Evolutionary conservation across 306 rosid species (phyloP).

Genomic region (Cicer arietinum): DNA sequence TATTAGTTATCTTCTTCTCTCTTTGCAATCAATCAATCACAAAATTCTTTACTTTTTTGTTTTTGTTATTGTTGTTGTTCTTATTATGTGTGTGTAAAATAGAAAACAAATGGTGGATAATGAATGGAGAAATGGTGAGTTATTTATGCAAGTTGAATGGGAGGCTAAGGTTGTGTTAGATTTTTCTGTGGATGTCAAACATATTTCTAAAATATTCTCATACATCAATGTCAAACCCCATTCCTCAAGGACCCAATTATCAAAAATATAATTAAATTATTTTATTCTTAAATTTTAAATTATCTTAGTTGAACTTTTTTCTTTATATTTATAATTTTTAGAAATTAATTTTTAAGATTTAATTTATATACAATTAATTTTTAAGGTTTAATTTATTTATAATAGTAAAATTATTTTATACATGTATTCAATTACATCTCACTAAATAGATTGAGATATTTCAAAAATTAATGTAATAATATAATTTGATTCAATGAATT

Average conservation of each 20-base stretch:
- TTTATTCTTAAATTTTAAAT: neutral
- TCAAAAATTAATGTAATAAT: no score
- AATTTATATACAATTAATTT: no score
- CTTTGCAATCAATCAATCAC: slow-evolving; percentile 43
- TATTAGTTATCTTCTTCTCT: slow-evolving; percentile 38
- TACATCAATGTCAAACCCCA: slow-evolving; percentile 36
- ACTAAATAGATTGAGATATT: no score
- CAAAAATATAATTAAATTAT: neutral
- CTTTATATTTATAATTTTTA: neutral
- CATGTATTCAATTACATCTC: no score
- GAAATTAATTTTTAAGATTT: no score
- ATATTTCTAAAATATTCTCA: slow-evolving; percentile 30
- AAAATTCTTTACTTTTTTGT: slow-evolving; percentile 23
- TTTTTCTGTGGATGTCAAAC: slow-evolving; percentile 57
- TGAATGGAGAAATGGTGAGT: slow-evolving; percentile 38
- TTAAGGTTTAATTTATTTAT: no score
- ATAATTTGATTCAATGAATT: no score
- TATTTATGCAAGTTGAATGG: slow-evolving; percentile 49
- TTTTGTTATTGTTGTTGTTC: slow-evolving; percentile 18
- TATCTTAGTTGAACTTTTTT: neutral
- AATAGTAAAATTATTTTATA: no score
- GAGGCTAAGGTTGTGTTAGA: slow-evolving; percentile 46
- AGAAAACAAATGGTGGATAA: slow-evolving; percentile 50
- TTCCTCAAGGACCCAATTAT: slow-evolving; percentile 36
- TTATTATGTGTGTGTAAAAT: slow-evolving; percentile 41